phyloP scores from a whole-genome alignment of 345 rosid species.

The Hevea brasiliensis region DNA sequence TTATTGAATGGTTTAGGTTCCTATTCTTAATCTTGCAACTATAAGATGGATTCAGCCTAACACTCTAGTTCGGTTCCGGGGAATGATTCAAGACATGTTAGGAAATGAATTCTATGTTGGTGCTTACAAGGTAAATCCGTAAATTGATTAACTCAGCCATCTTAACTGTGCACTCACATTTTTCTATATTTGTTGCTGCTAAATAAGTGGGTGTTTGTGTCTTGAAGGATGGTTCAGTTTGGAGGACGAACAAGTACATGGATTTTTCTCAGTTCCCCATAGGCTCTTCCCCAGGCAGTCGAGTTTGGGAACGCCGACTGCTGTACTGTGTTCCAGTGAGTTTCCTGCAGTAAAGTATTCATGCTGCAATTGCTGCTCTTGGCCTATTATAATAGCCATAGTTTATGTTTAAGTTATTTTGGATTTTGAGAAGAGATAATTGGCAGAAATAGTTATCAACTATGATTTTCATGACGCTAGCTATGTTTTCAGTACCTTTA shows the following conservation, averaged over 20 bases:
- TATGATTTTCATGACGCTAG: no score
- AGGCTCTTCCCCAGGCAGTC: slow-evolving; percentile 49
- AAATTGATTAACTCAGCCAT: not conserved
- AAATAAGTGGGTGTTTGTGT: not conserved
- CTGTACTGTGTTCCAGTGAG: slow-evolving; percentile 81
- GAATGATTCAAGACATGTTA: slow-evolving; percentile 97
- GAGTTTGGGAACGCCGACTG: slow-evolving; percentile 86
- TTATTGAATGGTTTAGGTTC: slow-evolving; percentile 48
- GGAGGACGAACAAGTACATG: slow-evolving; percentile 86
- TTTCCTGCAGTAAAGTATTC: not conserved
- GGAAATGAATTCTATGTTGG: slow-evolving; percentile 96
- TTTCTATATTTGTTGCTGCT: not conserved
- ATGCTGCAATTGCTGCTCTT: not conserved
- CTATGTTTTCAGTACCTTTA: not conserved
- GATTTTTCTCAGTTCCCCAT: slow-evolving; percentile 61
- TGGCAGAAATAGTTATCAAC: not conserved
- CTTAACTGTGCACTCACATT: no score
- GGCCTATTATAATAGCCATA: no score
- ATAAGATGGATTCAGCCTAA: slow-evolving; percentile 60
- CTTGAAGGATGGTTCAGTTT: slow-evolving; percentile 59
- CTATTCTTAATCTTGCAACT: slow-evolving; percentile 52
- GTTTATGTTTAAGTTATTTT: no score
- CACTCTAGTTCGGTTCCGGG: slow-evolving; percentile 75
- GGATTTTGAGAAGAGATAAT: no score
- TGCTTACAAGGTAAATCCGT: slow-evolving; percentile 61